phyloP scores from a whole-genome alignment of 2,329 filamentous ascomycete species.

The Grosmannia serpens region DNA sequence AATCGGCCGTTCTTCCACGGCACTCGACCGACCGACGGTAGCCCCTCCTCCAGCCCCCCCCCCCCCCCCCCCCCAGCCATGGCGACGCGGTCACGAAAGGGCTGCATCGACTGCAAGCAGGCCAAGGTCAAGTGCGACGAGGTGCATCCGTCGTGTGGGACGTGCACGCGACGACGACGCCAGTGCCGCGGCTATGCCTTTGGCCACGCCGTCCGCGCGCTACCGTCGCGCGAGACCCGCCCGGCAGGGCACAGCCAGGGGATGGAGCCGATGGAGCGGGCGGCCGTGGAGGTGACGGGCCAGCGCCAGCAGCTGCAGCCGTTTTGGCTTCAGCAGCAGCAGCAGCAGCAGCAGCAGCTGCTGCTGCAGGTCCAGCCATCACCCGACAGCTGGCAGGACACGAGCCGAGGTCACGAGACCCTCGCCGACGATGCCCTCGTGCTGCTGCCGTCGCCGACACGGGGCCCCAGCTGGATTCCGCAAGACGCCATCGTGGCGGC shows the following conservation, averaged over 20 bases:
- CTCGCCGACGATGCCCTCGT: too few species aligned
- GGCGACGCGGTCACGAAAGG: slow-evolving; percentile 11
- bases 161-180: slow-evolving; percentile 9
- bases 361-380: not conserved
- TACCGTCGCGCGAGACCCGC: not conserved
- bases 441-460: slow-evolving; percentile 4
- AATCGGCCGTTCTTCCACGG: too few species aligned
- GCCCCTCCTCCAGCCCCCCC: too few species aligned
- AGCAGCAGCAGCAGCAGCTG: too few species aligned
- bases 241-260: too few species aligned
- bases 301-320: too few species aligned
- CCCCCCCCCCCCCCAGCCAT: slow-evolving; percentile 1
- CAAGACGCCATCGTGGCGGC: slow-evolving; percentile 5
- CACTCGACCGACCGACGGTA: too few species aligned
- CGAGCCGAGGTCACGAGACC: not conserved
- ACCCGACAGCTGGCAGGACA: not conserved
- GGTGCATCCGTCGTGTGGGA: slow-evolving; percentile 10
- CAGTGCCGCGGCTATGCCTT: slow-evolving; percentile 9
- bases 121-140: slow-evolving; percentile 13
- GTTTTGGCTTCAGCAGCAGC: too few species aligned
- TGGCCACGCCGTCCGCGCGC: not conserved
- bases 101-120: slow-evolving; percentile 13
- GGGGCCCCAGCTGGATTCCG: slow-evolving; percentile 8
- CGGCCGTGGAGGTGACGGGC: too few species aligned
- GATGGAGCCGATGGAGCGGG: too few species aligned